These are phyloP conservation scores for Casuarina cunninghamiana DNA, from an alignment of 306 rosid genomes.

Conservation along the genomic window DNA sequence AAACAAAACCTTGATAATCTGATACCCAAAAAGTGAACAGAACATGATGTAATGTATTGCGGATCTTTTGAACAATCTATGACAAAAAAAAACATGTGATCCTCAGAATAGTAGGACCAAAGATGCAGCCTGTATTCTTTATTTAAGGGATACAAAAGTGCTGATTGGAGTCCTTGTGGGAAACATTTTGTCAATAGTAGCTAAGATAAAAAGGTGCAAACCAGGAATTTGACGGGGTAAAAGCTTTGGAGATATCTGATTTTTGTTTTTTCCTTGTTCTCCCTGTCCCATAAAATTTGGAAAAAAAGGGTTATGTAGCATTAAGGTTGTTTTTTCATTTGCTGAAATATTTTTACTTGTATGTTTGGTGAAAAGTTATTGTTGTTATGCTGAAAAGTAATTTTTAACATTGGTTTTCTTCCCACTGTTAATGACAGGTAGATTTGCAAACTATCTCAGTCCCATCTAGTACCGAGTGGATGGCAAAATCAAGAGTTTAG, in stretches of 20 bases:
- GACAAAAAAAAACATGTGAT: too few relatives aligned
- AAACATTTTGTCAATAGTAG: not conserved
- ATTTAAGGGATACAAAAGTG: not conserved
- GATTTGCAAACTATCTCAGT: conserved; percentile 55
- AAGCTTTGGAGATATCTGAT: too few relatives aligned
- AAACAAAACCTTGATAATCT: not conserved
- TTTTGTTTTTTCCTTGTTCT: not conserved
- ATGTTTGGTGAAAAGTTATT: not conserved
- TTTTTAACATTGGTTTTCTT: conserved; percentile 5
- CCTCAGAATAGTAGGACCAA: too few relatives aligned
- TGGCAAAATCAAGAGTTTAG: conserved; percentile 16
- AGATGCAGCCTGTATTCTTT: not conserved
- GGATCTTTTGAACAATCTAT: not conserved
- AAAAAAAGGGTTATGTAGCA: not conserved
- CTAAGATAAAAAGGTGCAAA: not conserved
- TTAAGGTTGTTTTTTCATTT: not conserved
- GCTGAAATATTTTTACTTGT: not conserved
- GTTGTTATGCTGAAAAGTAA: not conserved
- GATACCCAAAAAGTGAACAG: not conserved
- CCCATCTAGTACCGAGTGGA: conserved; percentile 48
- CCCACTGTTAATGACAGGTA: conserved; percentile 40
- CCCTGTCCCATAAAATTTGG: not conserved
- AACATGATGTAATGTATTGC: not conserved
- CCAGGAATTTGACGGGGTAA: not conserved
- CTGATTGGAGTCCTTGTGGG: not conserved